Conservation (phyloP, 2,329 filamentous ascomycete genomes). For the Emmonsiellopsis sp. region DNA sequence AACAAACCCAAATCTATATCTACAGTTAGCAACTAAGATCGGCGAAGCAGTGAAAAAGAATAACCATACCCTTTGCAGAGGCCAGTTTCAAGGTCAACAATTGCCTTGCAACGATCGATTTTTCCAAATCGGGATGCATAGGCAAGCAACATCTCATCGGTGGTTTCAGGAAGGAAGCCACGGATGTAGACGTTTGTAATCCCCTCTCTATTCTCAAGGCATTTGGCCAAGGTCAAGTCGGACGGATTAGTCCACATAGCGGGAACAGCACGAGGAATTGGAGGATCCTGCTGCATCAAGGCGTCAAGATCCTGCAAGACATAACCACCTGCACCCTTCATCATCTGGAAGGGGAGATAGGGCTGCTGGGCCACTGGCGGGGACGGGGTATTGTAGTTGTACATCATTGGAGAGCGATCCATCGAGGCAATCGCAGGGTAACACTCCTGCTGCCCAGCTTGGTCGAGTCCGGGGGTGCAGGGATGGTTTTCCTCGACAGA, state of each 20-base stretch:
- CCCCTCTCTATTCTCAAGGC: slow-evolving; percentile 84
- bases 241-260: slow-evolving; percentile 73
- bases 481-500: slow-evolving; percentile 38
- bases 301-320: slow-evolving; percentile 49
- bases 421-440: slow-evolving; percentile 49
- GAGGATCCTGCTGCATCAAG: slow-evolving; percentile 64
- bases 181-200: slow-evolving; percentile 99
- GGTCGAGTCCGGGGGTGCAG: slow-evolving; percentile 56
- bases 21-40: slow-evolving; percentile 19
- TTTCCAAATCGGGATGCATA: slow-evolving; percentile 84
- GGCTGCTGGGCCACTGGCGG: slow-evolving; percentile 45
- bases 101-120: slow-evolving; percentile 95
- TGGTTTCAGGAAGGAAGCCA: slow-evolving; percentile 87
- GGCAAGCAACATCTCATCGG: slow-evolving; percentile 73
- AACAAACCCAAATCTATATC: slow-evolving; percentile 84
- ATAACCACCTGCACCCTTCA: slow-evolving; percentile 37
- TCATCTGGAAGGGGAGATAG: slow-evolving; percentile 34
- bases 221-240: slow-evolving; percentile 86
- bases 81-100: slow-evolving; percentile 87
- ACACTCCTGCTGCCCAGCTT: slow-evolving; percentile 49
- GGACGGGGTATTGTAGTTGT: slow-evolving; percentile 54
- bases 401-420: slow-evolving; percentile 47
- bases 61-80: slow-evolving; percentile 82
- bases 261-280: slow-evolving; percentile 79
- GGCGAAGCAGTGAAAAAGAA: background rate